These are phyloP conservation scores for Actinomortierella wolfii DNA, from an alignment of 371 early-diverging fungal species.

Conservation along the genomic window DNA sequence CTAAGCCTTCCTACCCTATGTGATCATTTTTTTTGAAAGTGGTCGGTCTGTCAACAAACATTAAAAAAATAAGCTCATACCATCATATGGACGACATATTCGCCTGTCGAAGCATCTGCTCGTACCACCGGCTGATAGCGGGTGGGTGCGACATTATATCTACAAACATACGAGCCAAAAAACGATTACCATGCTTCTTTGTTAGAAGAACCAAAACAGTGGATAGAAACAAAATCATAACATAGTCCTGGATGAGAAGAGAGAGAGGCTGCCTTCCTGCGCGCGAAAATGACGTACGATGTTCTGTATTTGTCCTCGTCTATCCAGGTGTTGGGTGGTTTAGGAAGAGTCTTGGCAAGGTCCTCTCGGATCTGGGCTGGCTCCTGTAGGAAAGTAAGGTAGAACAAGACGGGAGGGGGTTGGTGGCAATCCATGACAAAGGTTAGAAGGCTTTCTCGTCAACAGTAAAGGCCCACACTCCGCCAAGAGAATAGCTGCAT, in stretches of 20 bases:
- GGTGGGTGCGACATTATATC: constrained; percentile 68
- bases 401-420: neutral
- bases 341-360: constrained; percentile 45
- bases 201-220: neutral
- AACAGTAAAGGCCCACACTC: no score
- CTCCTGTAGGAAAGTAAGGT: constrained; percentile 33
- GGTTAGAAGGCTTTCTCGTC: neutral
- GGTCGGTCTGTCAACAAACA: no score
- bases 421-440: neutral
- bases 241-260: no score
- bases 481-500: neutral
- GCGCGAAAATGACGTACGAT: constrained; percentile 21
- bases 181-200: no score
- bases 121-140: constrained; percentile 59
- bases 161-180: constrained; percentile 5
- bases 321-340: constrained; percentile 45
- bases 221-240: neutral
- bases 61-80: no score
- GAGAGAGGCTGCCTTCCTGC: no score
- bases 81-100: constrained; percentile 57
- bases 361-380: constrained; percentile 42
- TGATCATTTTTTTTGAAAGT: no score
- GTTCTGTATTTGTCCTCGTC: constrained; percentile 51
- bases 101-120: constrained; percentile 29
- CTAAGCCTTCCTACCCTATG: no score